Base-by-base conservation (phyloP, 140 eudicot species). In the Flaveria floridana region DNA sequence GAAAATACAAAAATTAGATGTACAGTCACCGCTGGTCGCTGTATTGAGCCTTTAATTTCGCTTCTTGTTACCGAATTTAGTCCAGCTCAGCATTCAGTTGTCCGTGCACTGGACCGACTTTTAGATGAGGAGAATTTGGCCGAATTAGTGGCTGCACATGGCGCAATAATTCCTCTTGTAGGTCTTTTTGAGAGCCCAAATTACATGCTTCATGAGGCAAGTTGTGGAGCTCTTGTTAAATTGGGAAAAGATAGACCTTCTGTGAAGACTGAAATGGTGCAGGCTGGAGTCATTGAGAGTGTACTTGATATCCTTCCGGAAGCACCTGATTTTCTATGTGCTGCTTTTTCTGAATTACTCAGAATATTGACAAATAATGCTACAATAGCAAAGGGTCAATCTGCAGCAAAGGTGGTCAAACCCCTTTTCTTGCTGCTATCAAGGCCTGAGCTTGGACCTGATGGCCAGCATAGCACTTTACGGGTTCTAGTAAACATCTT, bases 211-310 rank as follows among this genome's bases (percentile, higher is more conserved):
- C 96, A 95, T 10, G 99, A 95, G 58, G 95, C 96, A 78, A 88
- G 83, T 61, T 91, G 97, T 16, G 75, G 90, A 84, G 96, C 99
- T 74, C 95, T 95, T 65, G 99, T 95, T 28, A 95, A 95, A 68
- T 70, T 95, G 76, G 99, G 99, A 34, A 95, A 95, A 86, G 99
- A 91, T 62, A 81, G 97, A 80, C 99, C 99, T 52, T 80, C 96
- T 52, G 88, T 91, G 74, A 95, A 95, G 88, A 88, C 84, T 84
- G 99, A 95, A 78, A 95, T 95, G 99, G 99, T 95, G 75, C 91
- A 91, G 83, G 89, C 97, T 75, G 97, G 99, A 57, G 90, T 87
- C 5, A 87, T 95, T 23, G 97, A 91, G 76, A 72, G 91, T 63
- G 78, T 86, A 62, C 99, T 95, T 65, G 95, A 83, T 74, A 87